Conservation (phyloP, 768 basidiomycete species). For the Kwoniella newhampshirensis region DNA sequence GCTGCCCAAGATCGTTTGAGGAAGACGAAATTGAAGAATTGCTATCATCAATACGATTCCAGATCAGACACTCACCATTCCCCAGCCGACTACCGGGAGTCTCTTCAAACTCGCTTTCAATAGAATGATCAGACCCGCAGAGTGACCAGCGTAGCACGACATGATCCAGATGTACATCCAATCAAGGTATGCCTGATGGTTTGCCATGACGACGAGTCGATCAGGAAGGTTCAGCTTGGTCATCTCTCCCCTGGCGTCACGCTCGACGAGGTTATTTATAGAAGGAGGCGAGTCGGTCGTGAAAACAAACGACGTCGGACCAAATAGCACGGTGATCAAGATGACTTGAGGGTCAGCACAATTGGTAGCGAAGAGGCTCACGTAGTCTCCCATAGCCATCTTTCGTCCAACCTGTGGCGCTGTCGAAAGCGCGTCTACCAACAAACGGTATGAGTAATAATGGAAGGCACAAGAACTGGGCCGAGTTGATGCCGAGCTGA, state of each 20-base stretch:
- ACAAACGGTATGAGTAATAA: conserved; percentile 65
- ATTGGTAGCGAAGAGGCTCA: conserved; percentile 33
- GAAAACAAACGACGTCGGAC: conserved; percentile 41
- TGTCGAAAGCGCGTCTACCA: conserved; percentile 62
- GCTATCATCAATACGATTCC: too few relatives aligned
- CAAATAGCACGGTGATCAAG: conserved; percentile 43
- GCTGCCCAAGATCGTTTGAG: conserved; percentile 86
- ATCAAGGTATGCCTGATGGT: conserved; percentile 66
- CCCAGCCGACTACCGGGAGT: conserved; percentile 86
- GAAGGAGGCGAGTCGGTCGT: conserved; percentile 45
- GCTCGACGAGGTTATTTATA: conserved; percentile 60
- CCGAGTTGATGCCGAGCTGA: conserved; percentile 67
- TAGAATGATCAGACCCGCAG: conserved; percentile 79
- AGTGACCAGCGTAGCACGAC: conserved; percentile 39
- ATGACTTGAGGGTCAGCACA: conserved; percentile 35
- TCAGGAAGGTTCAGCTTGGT: conserved; percentile 68
- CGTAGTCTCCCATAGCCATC: conserved; percentile 74
- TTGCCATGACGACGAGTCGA: conserved; percentile 80
- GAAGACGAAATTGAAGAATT: conserved; percentile 91
- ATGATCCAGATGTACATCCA: conserved; percentile 69
- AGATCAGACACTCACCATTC: conserved; percentile 57
- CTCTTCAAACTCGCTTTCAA: conserved; percentile 86
- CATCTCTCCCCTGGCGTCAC: conserved; percentile 62
- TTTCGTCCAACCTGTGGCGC: conserved; percentile 76
- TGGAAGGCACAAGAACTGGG: conserved; percentile 71